These are phyloP conservation scores for Hericium rajendrae DNA, from an alignment of 768 basidiomycete genomes.

Conservation along the genomic window DNA sequence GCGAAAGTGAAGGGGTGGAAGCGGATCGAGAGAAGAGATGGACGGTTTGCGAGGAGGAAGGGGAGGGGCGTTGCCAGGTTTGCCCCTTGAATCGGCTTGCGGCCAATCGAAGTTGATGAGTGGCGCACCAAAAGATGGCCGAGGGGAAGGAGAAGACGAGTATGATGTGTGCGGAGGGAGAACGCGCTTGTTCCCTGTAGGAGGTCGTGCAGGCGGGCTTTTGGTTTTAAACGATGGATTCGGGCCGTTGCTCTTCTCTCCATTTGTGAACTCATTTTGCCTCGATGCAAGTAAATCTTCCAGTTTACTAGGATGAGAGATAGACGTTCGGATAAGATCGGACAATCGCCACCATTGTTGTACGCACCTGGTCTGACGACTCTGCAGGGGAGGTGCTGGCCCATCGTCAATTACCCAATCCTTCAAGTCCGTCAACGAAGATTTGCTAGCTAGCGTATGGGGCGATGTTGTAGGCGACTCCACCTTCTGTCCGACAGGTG, in stretches of 20 bases:
- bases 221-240: background rate
- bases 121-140: conserved; percentile 21
- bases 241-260: background rate
- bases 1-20: conserved; percentile 47
- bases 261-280: background rate
- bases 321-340: background rate
- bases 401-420: conserved; percentile 65
- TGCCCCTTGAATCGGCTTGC: conserved; percentile 18
- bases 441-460: conserved; percentile 19
- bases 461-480: conserved; percentile 10
- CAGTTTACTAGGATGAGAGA: background rate
- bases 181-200: background rate
- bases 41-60: conserved; percentile 57
- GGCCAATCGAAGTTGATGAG: conserved; percentile 48
- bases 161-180: background rate
- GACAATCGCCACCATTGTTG: background rate
- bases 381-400: conserved; percentile 16
- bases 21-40: conserved; percentile 31
- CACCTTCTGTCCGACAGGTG: background rate
- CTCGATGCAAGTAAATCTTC: background rate
- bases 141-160: background rate
- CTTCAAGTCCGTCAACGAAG: conserved; percentile 56
- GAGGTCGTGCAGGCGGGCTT: background rate
- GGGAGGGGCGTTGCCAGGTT: conserved; percentile 33
- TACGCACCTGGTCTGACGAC: background rate